Conservation (phyloP, 2,329 filamentous ascomycete genomes). For the Basipetospora chlamydospora region DNA sequence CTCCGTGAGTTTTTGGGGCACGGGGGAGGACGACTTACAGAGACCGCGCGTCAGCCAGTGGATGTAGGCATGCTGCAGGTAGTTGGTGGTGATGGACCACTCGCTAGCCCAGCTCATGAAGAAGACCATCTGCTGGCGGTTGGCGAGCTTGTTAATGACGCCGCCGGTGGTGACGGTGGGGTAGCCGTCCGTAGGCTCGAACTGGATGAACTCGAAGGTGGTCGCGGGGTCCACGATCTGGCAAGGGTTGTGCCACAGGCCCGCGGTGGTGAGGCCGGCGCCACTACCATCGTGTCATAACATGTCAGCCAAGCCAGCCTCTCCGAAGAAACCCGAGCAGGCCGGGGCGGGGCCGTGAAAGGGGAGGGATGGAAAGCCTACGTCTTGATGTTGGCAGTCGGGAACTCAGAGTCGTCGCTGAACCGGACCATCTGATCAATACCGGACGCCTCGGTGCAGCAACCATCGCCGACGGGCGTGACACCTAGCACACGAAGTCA, state of each 20-base stretch:
- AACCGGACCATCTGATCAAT: slow-evolving; percentile 38
- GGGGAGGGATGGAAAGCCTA: slow-evolving; percentile 5
- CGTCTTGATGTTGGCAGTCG: slow-evolving; percentile 37
- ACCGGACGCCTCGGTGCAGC: slow-evolving; percentile 23
- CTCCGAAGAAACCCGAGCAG: too few relatives aligned
- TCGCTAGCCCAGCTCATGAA: slow-evolving; percentile 35
- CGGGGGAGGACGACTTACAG: slow-evolving; percentile 14
- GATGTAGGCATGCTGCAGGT: slow-evolving; percentile 47
- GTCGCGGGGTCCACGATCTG: slow-evolving; percentile 35
- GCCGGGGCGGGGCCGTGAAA: too few relatives aligned
- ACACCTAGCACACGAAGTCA: neutral
- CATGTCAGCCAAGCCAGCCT: neutral
- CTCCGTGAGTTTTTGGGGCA: too few relatives aligned
- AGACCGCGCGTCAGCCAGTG: slow-evolving; percentile 46
- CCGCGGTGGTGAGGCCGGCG: slow-evolving; percentile 30
- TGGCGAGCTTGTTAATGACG: slow-evolving; percentile 43
- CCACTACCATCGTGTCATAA: slow-evolving; percentile 12
- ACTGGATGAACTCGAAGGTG: slow-evolving; percentile 39
- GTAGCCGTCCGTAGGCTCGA: slow-evolving; percentile 28
- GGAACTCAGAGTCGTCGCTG: slow-evolving; percentile 36
- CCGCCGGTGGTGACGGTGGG: slow-evolving; percentile 30
- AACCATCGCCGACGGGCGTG: slow-evolving; percentile 17
- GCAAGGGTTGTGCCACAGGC: slow-evolving; percentile 45
- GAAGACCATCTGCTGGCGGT: slow-evolving; percentile 47
- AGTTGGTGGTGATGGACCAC: slow-evolving; percentile 35